phyloP scores from a whole-genome alignment of 192 early-diverging fungal species.

The Lobulomyces angularis region DNA sequence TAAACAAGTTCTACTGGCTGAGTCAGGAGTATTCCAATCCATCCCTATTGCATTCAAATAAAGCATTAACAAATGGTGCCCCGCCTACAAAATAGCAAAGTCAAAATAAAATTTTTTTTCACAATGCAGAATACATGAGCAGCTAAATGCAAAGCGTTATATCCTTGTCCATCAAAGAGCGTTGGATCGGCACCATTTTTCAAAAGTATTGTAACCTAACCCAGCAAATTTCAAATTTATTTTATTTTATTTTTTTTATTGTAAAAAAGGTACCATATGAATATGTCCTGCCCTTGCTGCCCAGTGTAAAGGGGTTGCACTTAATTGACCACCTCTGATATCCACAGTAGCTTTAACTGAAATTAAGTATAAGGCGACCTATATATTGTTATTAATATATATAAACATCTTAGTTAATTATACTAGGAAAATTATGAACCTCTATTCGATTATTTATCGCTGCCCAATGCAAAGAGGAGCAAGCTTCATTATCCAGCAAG shows the following conservation, averaged over 20 bases:
- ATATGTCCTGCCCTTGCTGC: constrained; percentile 69
- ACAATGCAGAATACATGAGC: no score
- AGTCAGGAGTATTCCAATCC: constrained; percentile 62
- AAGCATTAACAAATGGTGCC: constrained; percentile 59
- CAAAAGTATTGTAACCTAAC: constrained; percentile 58
- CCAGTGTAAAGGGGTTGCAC: constrained; percentile 90
- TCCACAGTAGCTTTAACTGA: not conserved
- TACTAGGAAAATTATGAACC: constrained; percentile 9
- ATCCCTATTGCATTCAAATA: constrained; percentile 60
- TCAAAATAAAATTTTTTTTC: no score
- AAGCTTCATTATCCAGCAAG: constrained; percentile 52
- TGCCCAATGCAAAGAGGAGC: constrained; percentile 77
- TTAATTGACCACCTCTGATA: constrained; percentile 31
- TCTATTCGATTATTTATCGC: constrained; percentile 29
- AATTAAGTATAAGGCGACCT: not conserved
- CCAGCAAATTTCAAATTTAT: no score
- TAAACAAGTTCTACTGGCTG: constrained; percentile 69
- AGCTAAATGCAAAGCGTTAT: constrained; percentile 79
- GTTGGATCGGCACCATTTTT: constrained; percentile 66
- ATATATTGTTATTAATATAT: not conserved
- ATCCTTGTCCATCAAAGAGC: constrained; percentile 69
- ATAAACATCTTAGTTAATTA: constrained; percentile 7
- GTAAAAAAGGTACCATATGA: no score
- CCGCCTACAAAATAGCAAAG: no score
- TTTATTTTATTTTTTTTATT: no score